Base-by-base conservation (phyloP, 2,329 filamentous ascomycete genomes). In the Fusarium lateritium region DNA sequence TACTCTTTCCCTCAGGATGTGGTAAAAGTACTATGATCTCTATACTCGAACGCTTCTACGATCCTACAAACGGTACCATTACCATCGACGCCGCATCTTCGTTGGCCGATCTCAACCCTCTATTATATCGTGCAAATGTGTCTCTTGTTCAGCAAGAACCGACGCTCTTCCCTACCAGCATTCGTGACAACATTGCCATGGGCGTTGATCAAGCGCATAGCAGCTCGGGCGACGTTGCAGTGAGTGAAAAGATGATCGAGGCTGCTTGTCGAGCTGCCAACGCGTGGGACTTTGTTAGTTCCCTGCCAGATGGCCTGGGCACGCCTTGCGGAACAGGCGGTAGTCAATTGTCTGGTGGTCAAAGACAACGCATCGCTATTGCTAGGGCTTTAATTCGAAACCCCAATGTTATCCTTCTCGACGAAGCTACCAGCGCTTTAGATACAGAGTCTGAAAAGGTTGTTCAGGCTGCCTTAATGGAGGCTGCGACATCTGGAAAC, bases 381-480 rank as follows among this genome's bases (percentile, higher is more conserved):
- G 90, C 91, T 0, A 83, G 91, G 31, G 88, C 88, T n/a, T 89
- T 93, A 5, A 71, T 75, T 43, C 67, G 73, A 17, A 68, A 75
- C 28, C 73, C 73, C 7, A 71, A 67, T 49, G 39, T 75, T 21
- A 65, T 75, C 26, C 54, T 75, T 4, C 63, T 75, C 3, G 73
- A 75, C 19, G 73, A 75, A 33, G 73, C 73, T 7, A 75, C 73
- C 14, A 75, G 73, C 44, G 69, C 76, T 31, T 68, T 77, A 31
- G 76, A 73, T 21, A 74, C 69, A 9, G 69, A 72, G 57, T 74
- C 60, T 8, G 70, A 77, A 57, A 73, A 72, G 56, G 71, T 76
- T 11, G 73, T 98, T 62, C 97, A 98, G 78, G 89, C 91, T 69
- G 95, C 94, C 3, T 85, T 98, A 7, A 88, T 88, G 4, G 89